Conservation (phyloP, 164 flowering plant genomes). For the Vitis cinerea region DNA sequence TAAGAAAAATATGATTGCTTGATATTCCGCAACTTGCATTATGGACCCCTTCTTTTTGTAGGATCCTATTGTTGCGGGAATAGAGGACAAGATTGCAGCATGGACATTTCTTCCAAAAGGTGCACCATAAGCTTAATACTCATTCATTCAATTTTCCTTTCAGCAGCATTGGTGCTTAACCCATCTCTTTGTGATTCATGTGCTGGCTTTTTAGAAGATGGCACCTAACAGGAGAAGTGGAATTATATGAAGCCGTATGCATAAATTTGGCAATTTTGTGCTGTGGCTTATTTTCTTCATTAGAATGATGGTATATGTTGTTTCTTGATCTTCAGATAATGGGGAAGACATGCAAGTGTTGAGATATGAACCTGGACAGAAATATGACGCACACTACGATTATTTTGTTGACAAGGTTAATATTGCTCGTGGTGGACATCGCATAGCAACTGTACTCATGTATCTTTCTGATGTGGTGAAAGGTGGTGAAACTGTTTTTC, state of each 20-base stretch:
- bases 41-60: constrained; percentile 21
- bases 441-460: constrained; percentile 91
- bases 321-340: constrained; percentile 58
- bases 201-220: background rate
- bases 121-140: constrained; percentile 11
- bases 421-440: constrained; percentile 93
- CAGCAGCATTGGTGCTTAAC: background rate
- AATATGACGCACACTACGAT: constrained; percentile 92
- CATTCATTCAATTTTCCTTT: background rate
- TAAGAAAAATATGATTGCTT: background rate
- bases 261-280: no score
- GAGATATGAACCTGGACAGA: constrained; percentile 87
- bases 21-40: background rate
- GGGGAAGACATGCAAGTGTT: constrained; percentile 96
- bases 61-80: constrained; percentile 83
- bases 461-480: constrained; percentile 80
- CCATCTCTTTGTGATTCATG: background rate
- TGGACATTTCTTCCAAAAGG: constrained; percentile 99
- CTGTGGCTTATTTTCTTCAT: no score
- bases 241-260: no score
- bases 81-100: constrained; percentile 84
- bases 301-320: background rate
- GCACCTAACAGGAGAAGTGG: no score
- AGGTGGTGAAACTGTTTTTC: constrained; percentile 99
- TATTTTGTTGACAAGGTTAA: constrained; percentile 82